Evolutionary conservation across 106 monocot genomes (phyloP).

Genomic region (Platanthera guangdongensis): DNA sequence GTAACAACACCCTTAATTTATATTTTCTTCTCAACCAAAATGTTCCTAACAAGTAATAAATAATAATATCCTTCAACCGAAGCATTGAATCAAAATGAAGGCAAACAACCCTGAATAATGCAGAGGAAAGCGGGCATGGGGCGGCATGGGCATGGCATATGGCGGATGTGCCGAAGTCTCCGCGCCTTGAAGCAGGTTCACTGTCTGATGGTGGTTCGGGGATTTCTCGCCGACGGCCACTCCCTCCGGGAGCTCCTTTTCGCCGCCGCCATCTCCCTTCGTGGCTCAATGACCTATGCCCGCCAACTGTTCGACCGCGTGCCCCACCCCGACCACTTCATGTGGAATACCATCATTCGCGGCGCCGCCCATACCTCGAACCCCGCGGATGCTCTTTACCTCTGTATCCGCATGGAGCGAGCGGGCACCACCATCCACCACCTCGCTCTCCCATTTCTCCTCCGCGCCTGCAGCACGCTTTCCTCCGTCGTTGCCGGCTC

Average conservation of each 20-base stretch:
- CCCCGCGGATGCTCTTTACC: constrained; percentile 33
- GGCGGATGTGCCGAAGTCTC: constrained; percentile 39
- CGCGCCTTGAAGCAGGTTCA: constrained; percentile 45
- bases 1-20: too few species aligned
- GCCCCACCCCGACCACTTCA: constrained; percentile 45
- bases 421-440: constrained; percentile 11
- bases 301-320: constrained; percentile 35
- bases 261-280: constrained; percentile 42
- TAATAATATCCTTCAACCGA: too few species aligned
- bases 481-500: constrained; percentile 6
- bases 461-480: constrained; percentile 37
- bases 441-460: constrained; percentile 52
- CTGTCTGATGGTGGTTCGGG: constrained; percentile 17
- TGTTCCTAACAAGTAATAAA: too few species aligned
- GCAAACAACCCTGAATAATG: background rate
- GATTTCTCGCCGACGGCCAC: constrained; percentile 21
- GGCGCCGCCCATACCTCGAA: constrained; percentile 39
- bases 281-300: constrained; percentile 38
- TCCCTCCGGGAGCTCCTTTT: constrained; percentile 45
- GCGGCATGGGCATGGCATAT: constrained; percentile 6
- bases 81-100: too few species aligned
- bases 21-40: too few species aligned
- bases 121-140: constrained; percentile 14
- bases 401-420: constrained; percentile 30
- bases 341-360: constrained; percentile 57